phyloP scores from a whole-genome alignment of 73 alveolate species.

The Stentor roeselii region DNA sequence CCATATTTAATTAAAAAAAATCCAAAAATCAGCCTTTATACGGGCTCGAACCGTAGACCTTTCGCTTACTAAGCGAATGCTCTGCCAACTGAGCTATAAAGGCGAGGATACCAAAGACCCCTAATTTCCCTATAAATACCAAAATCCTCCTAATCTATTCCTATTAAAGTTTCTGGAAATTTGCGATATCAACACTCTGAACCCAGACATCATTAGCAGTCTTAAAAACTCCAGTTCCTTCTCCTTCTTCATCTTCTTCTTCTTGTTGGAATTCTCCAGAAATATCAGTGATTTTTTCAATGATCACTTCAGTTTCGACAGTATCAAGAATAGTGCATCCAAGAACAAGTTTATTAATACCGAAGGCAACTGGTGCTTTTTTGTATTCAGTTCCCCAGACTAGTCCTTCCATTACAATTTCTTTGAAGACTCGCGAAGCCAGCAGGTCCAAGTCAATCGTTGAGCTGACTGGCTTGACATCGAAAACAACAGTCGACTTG shows the following conservation, averaged over 20 bases:
- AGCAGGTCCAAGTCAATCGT: slow-evolving; percentile 83
- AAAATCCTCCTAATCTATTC: not conserved
- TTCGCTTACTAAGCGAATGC: slow-evolving; percentile 15
- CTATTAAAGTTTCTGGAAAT: slow-evolving; percentile 81
- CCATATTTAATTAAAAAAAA: no score
- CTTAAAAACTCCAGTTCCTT: not conserved
- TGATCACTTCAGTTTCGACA: slow-evolving; percentile 24
- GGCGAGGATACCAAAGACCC: not conserved
- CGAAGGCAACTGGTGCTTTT: slow-evolving; percentile 81
- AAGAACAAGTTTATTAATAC: slow-evolving; percentile 68
- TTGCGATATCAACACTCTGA: slow-evolving; percentile 76
- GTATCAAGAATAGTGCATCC: slow-evolving; percentile 79
- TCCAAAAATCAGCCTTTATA: not conserved
- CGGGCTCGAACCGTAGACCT: slow-evolving; percentile 21
- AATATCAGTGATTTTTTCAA: slow-evolving; percentile 18
- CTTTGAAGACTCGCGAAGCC: slow-evolving; percentile 56
- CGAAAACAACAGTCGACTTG: slow-evolving; percentile 71
- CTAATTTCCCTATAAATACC: not conserved
- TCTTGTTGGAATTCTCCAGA: not conserved
- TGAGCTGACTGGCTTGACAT: slow-evolving; percentile 80
- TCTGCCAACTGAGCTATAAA: slow-evolving; percentile 13
- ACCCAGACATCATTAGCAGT: slow-evolving; percentile 37
- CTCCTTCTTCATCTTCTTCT: slow-evolving; percentile 24
- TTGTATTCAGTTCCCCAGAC: slow-evolving; percentile 81
- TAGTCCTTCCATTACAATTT: slow-evolving; percentile 75